Evolutionary conservation across 345 rosid species (phyloP).

Genomic region (Salix suchowensis): DNA sequence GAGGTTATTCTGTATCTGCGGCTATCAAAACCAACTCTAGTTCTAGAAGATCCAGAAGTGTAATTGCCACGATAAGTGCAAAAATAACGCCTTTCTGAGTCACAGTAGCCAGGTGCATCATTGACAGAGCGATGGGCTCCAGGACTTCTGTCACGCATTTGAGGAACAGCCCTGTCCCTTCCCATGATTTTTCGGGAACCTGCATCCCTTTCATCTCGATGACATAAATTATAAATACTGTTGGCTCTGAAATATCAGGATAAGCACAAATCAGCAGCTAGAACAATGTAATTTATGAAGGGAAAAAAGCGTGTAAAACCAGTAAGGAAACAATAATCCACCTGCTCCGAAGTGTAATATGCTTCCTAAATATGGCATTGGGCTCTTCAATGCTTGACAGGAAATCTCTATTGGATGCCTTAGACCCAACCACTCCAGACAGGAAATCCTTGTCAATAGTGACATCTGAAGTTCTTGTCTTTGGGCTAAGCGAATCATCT

Average conservation of each 20-base stretch:
- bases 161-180: conserved; percentile 35
- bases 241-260: conserved; percentile 38
- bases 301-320: not conserved
- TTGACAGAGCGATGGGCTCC: conserved; percentile 22
- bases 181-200: conserved; percentile 25
- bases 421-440: conserved; percentile 21
- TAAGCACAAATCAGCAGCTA: not conserved
- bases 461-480: conserved; percentile 16
- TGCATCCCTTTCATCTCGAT: conserved; percentile 24
- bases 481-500: conserved; percentile 18
- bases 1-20: conserved; percentile 24
- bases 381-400: conserved; percentile 23
- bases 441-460: conserved; percentile 27
- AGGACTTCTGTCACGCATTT: conserved; percentile 34
- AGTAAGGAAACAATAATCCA: conserved; percentile 13
- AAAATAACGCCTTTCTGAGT: conserved; percentile 32
- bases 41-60: conserved; percentile 29
- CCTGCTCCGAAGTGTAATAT: conserved; percentile 32
- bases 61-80: conserved; percentile 24
- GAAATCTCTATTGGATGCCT: conserved; percentile 23
- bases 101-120: conserved; percentile 24
- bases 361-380: conserved; percentile 6
- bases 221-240: conserved; percentile 16
- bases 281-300: not conserved
- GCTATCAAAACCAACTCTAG: conserved; percentile 24